Evolutionary conservation across 2,329 filamentous ascomycete genomes (phyloP), one percentile per base, ranked within the genome.

Genomic region (Coniochaeta prunicola): DNA sequence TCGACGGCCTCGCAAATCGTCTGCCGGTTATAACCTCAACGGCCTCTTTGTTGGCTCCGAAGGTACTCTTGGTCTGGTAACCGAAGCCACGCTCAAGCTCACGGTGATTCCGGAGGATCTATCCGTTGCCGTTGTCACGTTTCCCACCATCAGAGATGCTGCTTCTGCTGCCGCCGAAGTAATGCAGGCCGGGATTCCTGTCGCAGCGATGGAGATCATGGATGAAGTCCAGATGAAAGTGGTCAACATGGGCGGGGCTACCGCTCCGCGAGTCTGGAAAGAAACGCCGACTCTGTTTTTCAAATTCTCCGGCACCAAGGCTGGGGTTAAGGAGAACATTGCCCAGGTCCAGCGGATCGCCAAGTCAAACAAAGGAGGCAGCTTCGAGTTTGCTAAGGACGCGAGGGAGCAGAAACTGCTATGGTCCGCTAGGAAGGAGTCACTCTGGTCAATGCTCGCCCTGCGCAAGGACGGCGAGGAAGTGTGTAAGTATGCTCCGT

Each of bases 221-320:
- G 90, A 94, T 68, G 90, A 94, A 59, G 88, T 93, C 3, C 89
- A 92, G 72, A 94, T 94, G 90, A 82, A 79, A 63, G 88, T 93
- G 0, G 86, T 94, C 68, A 94, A 94, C 73, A 78, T 86, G 57
- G 83, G 87, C 12, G 87, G 88, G 1, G 84, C 84, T 4, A 91
- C 88, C 0, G 81, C 83, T 8, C 86, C 85, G 17, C 76, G 82
- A 6, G 82, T 83, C 48, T 93, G 90, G 90, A 82, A 87, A 65
- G 90, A 92, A 71, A 73, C 81, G 58, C 89, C 90, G 0, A 92
- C 90, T 1, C 79, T 93, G 13, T 92, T 93, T 71, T 91, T 93
- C 81, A 92, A 92, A 73, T 91, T 96, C 69, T 87, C 89, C 1
- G 92, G 92, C 19, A 92, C 90, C 1, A 87, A 85, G 63, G 82